phyloP scores from a whole-genome alignment of 2,329 filamentous ascomycete species.

The Aspergillus bombycis region DNA sequence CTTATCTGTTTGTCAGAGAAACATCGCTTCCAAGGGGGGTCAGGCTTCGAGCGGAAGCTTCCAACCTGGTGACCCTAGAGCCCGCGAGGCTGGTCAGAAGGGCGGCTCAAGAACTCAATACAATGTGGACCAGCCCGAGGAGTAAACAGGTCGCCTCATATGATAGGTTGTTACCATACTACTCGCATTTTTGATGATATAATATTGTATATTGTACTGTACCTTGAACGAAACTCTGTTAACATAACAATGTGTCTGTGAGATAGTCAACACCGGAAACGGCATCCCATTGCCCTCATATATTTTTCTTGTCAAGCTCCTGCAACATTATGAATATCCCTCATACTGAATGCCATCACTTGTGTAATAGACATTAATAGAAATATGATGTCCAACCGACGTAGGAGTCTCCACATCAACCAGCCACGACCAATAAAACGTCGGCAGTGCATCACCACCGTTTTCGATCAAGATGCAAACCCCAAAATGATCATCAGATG shows the following conservation, averaged over 20 bases:
- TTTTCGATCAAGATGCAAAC: neutral
- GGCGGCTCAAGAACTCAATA: constrained; percentile 41
- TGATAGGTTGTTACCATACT: neutral
- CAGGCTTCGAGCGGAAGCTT: constrained; percentile 58
- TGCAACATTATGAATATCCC: no score
- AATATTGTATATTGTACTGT: neutral
- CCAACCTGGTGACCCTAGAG: constrained; percentile 55
- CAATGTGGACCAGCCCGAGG: constrained; percentile 12
- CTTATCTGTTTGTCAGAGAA: constrained; percentile 38
- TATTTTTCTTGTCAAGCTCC: no score
- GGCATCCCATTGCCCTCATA: neutral
- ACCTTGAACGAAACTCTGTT: neutral
- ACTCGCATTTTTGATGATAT: neutral
- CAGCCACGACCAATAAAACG: neutral
- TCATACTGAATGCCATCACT: neutral
- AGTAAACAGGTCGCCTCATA: neutral
- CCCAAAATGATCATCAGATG: neutral
- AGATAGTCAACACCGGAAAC: neutral
- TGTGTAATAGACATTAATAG: neutral
- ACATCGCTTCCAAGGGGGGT: constrained; percentile 60
- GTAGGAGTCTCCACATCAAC: neutral
- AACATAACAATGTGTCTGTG: neutral
- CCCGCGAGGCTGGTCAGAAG: constrained; percentile 57
- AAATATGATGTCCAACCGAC: constrained; percentile 3
- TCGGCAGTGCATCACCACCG: neutral